Base-by-base conservation (phyloP, 352 stramenopile species). In the Phytophthora colocasiae region DNA sequence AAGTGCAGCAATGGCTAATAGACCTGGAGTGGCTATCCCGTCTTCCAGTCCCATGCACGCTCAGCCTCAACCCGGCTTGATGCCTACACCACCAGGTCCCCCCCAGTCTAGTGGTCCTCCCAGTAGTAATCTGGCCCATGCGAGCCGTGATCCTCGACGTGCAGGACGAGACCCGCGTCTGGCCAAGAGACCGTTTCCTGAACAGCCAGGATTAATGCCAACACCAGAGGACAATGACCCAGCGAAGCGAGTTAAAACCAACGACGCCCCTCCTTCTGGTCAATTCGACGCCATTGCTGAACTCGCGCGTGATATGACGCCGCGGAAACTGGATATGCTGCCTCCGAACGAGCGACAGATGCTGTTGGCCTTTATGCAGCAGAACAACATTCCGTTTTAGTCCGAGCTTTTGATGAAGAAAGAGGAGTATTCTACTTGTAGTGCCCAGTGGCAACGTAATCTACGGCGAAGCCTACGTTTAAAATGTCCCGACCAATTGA, bases 241-340 rank as follows among this genome's bases (percentile, higher is more conserved):
- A 1, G 58, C 56, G 3, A 82, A 82, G 57, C 70, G 74, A 34
- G 48, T 31, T 6, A 77, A 69, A 40, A 17, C 63, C 29, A 75
- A 29, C 15, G 55, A 76, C 9, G 27, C 12, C 39, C 36, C 54
- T 10, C 52, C 53, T 3, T 22, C 66, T 63, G 80, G 77, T 4
- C 73, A 89, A 45, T 82, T 84, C 44, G 78, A 88, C 31, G 79
- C 70, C 38, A 89, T 93, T 44, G 80, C 84, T 0, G 84, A 91
- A 50, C 80, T 93, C 14, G 85, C 87, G 43, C 78, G 81, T 4
- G 83, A 91, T 62, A 95, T 93, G 83, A 95, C 85, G 14, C 83
- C 84, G 22, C 75, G 93, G 55, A 92, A 95, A 68, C 67, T 95
- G 38, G 80, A 92, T 55, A 79, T 93, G 77, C 72, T 95, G 26